Evolutionary conservation across 371 early-diverging fungal species (phyloP), one percentile per base, ranked within the genome.

Genomic region (Batrachochytrium dendrobatidis): DNA sequence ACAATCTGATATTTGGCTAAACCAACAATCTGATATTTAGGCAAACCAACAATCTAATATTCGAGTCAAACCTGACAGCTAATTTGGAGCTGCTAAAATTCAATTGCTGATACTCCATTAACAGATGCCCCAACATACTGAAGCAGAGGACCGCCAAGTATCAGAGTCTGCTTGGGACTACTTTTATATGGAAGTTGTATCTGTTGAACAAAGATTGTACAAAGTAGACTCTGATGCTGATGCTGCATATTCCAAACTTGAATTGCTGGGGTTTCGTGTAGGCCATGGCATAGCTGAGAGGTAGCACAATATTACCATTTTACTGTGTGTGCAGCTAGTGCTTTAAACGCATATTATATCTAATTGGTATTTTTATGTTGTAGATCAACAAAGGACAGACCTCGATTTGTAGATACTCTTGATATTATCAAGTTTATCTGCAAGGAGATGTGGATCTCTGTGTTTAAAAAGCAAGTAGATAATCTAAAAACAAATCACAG

Each of bases 381-480:
- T 66, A 89, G 91, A 63, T 80, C 88, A 48, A 88, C 92, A 15
- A 80, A 82, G 59, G 91, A 93, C 58, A 73, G 86, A 52, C 80
- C 84, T 56, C 84, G 95, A 15, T 88, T 97, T 68, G 73, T 80
- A 0, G 95, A 94, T 74, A 93, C 88, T 31, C 71, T 96, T 35
- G 96, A 94, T 50, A 86, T 92, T 22, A 90, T 98, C 56, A 98
- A 98, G 71, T 98, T 93, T 73, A 84, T 98, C 22, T 98, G 98
- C 81, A 95, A 95, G 67, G 98, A 98, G 55, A 80, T 94, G 43
- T 98, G 98, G 98, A 85, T 85, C 46, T 74, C 87, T 30, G 74
- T 92, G 63, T 98, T 96, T 69, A 86, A 89, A 63, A 93, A 96
- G 64, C 95, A 95, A 66, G 85, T 95, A 44, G 98, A 98, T 67